Base-by-base conservation (phyloP, 2,329 filamentous ascomycete genomes). In the Fusarium sp. region DNA sequence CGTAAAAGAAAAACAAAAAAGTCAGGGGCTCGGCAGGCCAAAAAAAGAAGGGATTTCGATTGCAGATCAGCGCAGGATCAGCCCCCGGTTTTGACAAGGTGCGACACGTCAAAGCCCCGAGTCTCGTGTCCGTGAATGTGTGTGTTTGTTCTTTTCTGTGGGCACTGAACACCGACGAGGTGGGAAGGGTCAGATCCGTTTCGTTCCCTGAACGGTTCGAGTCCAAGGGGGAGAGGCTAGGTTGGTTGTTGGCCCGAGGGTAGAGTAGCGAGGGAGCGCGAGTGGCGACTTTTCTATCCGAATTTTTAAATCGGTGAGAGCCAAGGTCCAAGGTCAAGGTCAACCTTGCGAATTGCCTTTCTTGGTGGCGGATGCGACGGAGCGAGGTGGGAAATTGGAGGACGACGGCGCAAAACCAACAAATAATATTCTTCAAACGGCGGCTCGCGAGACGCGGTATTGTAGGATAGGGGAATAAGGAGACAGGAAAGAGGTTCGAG, bases 201-300 rank as follows among this genome's bases (percentile, higher is more conserved):
- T 69, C 64, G 71, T 62, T 46, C 61, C 68, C 42, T 33, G 49
- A 49, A 49, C 24, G 42, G 40, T 36, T 36, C 40, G 53, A 46
- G 44, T 49, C 24, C 16, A 57, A 44, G 36, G 24, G 31, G 33
- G 59, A 33, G 59, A 44, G 44, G 42, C 33, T 46, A 35, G 57
- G 22, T 51, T 59, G 46, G 40, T 31, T 57, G 59, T 40, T 24
- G 16, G 60, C 33, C 35, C 57, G 36, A 36, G 36, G 24, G 36
- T 51, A 42, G n/a, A n/a, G 40, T 22, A 35, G 42, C 40, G 46
- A 67, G 53, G 31, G 27, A 36, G 20, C 60, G 46, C 64, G 70
- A 67, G 75, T 77, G 75, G 75, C 75, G 64, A 77, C 67, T 72
- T 69, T 67, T 40, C 62, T 64, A 62, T 66, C 61, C 49, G 12